Percentiles rank a stretch among this genome's conserved stretches.
Evolutionary conservation across 441 rosid genomes (phyloP).

Genomic region (Hypseocharis bilobata): DNA sequence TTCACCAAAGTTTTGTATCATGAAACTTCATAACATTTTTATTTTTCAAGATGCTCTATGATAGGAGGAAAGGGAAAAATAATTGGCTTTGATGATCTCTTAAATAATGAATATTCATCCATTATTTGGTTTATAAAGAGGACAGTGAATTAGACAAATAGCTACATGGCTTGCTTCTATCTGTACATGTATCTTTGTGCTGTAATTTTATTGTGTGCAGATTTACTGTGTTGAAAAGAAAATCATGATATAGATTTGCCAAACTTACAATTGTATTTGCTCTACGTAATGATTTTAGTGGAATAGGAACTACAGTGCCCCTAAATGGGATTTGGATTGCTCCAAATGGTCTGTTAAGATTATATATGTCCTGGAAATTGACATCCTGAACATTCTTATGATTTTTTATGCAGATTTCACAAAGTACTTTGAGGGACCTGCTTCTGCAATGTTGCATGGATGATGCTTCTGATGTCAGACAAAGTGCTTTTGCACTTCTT

Average conservation of each 20-base stretch:
- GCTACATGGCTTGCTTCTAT: too few species aligned
- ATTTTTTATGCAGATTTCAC: constrained; percentile 47
- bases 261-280: background rate
- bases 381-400: background rate
- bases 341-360: too few species aligned
- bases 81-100: background rate
- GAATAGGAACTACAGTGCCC: background rate
- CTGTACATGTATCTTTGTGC: background rate
- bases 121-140: too few species aligned
- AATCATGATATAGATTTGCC: background rate
- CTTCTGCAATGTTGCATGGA: constrained; percentile 90
- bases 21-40: background rate
- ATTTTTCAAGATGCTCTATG: background rate
- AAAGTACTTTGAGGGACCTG: constrained; percentile 69
- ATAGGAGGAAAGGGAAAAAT: background rate
- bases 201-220: background rate
- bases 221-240: background rate
- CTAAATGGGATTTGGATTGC: background rate
- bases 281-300: background rate
- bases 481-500: constrained; percentile 95
- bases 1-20: constrained; percentile 5
- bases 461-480: constrained; percentile 80
- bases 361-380: too few species aligned
- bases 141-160: too few species aligned
- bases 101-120: too few species aligned